Conservation (phyloP, 2,329 filamentous ascomycete genomes). For the Phoma sp. region DNA sequence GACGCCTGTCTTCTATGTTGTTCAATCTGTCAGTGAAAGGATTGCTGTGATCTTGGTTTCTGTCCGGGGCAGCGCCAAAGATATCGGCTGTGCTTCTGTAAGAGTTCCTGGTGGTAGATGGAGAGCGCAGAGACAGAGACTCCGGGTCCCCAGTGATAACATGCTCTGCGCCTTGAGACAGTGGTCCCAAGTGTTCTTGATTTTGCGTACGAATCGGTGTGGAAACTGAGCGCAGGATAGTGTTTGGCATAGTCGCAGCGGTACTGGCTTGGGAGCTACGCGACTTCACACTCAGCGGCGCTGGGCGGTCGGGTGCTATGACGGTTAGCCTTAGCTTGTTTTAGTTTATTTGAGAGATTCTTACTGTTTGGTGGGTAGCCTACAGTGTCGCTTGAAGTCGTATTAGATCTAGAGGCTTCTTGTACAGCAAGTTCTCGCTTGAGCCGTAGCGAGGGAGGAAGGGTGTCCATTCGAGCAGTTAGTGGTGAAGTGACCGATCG, state of each 20-base stretch:
- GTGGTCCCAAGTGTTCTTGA: background rate
- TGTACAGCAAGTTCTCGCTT: slow-evolving; percentile 5
- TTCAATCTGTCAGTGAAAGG: slow-evolving; percentile 1
- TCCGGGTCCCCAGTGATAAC: background rate
- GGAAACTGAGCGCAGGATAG: slow-evolving; percentile 19
- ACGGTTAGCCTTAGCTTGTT: background rate
- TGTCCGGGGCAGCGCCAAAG: background rate
- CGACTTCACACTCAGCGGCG: slow-evolving; percentile 30
- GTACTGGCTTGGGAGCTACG: slow-evolving; percentile 12
- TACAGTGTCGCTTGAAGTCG: background rate
- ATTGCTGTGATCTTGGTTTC: background rate
- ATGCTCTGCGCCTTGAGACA: background rate
- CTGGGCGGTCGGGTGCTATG: slow-evolving; percentile 38
- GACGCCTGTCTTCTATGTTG: background rate
- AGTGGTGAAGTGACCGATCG: background rate
- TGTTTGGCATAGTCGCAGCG: background rate
- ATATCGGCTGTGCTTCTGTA: slow-evolving; percentile 1
- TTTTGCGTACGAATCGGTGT: slow-evolving; percentile 8
- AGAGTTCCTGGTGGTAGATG: background rate
- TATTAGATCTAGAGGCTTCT: background rate
- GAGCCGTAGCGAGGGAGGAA: slow-evolving; percentile 2
- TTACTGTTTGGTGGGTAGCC: slow-evolving; percentile 15
- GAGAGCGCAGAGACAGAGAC: background rate
- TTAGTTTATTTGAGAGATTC: background rate
- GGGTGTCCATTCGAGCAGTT: slow-evolving; percentile 6